phyloP scores from a whole-genome alignment of 2,329 filamentous ascomycete genomes.

The Curvularia verruculosa region DNA sequence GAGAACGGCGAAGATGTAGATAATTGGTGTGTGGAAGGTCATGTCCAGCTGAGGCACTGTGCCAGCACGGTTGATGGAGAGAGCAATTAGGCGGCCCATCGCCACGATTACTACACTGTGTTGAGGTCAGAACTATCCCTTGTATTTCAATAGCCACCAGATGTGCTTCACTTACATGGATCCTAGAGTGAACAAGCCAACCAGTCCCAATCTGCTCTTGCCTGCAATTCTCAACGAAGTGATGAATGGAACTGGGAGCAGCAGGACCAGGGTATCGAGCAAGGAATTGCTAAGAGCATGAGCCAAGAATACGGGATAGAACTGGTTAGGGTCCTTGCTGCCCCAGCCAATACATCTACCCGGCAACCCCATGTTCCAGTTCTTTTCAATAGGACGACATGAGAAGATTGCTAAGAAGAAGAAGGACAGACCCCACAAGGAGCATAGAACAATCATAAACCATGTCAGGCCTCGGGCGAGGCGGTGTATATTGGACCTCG shows the following conservation, averaged over 20 bases:
- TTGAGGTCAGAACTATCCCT: not conserved
- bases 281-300: slow-evolving; percentile 44
- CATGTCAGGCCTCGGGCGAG: slow-evolving; percentile 28
- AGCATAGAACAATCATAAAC: slow-evolving; percentile 28
- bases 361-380: slow-evolving; percentile 31
- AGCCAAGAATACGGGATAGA: slow-evolving; percentile 38
- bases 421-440: slow-evolving; percentile 42
- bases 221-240: slow-evolving; percentile 36
- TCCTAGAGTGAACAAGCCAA: slow-evolving; percentile 42
- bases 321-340: slow-evolving; percentile 33
- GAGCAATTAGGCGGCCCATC: slow-evolving; percentile 37
- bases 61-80: slow-evolving; percentile 39
- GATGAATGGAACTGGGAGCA: slow-evolving; percentile 44
- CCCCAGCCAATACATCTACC: slow-evolving; percentile 47
- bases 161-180: slow-evolving; percentile 44
- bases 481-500: slow-evolving; percentile 12
- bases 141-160: not conserved
- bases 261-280: slow-evolving; percentile 41
- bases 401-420: slow-evolving; percentile 39
- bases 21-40: slow-evolving; percentile 36
- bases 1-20: slow-evolving; percentile 46
- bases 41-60: slow-evolving; percentile 42
- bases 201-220: slow-evolving; percentile 38
- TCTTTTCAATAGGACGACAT: slow-evolving; percentile 38
- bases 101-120: slow-evolving; percentile 38